These are phyloP conservation scores for Leucocoprinus birnbaumii DNA, from an alignment of 768 basidiomycete genomes.

Conservation along the genomic window DNA sequence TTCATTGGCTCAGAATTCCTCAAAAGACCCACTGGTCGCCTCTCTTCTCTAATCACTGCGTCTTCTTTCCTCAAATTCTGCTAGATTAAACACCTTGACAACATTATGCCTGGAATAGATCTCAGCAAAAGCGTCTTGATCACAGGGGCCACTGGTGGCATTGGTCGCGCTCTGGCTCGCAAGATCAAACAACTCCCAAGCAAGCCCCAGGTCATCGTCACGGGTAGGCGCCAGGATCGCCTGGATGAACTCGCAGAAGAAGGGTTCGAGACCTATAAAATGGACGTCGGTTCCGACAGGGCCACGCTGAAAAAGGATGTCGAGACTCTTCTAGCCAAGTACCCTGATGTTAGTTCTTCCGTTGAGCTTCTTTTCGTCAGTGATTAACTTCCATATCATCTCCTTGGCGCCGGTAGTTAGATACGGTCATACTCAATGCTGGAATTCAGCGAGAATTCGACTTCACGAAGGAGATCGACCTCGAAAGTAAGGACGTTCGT, in stretches of 20 bases:
- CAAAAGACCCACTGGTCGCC: not conserved
- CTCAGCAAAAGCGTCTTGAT: slow-evolving; percentile 49
- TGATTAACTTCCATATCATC: not conserved
- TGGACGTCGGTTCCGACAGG: slow-evolving; percentile 41
- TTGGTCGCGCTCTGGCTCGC: slow-evolving; percentile 54
- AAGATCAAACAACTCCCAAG: slow-evolving; percentile 45
- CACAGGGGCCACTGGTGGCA: slow-evolving; percentile 54
- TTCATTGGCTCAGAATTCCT: not conserved
- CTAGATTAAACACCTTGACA: not conserved
- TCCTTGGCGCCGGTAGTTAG: not conserved
- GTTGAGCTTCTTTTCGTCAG: not conserved
- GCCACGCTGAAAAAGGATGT: slow-evolving; percentile 37
- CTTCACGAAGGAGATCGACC: slow-evolving; percentile 40
- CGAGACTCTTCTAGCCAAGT: slow-evolving; percentile 34
- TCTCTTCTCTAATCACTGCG: too few species aligned
- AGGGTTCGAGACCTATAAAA: slow-evolving; percentile 36
- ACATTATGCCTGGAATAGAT: slow-evolving; percentile 33
- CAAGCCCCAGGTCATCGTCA: slow-evolving; percentile 45
- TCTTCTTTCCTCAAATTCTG: not conserved
- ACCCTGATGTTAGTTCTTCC: slow-evolving; percentile 41
- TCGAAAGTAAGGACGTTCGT: slow-evolving; percentile 31
- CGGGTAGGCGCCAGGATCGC: slow-evolving; percentile 49
- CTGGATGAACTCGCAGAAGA: slow-evolving; percentile 44
- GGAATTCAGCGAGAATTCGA: slow-evolving; percentile 49
- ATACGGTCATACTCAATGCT: slow-evolving; percentile 42